Evolutionary conservation across 2,329 filamentous ascomycete species (phyloP), one percentile per base, ranked within the genome.

Genomic region (Aspergillus ochraceus): DNA sequence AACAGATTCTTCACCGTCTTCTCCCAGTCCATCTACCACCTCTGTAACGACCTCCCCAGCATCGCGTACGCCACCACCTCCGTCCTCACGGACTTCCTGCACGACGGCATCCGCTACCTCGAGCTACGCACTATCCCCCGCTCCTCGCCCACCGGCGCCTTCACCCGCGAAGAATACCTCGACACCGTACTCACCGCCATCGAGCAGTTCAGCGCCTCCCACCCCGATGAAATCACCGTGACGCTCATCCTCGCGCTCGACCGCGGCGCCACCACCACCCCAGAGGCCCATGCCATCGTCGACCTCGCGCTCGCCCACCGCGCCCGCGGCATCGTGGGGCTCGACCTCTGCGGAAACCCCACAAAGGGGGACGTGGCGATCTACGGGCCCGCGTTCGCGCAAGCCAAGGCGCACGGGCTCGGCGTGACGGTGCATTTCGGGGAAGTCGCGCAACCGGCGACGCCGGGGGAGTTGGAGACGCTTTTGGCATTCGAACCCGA

Each of bases 51-150:
- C 67, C 74, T 81, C 11, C 74, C 80, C 3, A 86, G 86, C 64
- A 77, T 91, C 52, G 78, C 77, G 46, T 82, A 85, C 66, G 86
- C 89, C 26, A 92, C 90, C 1, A 79, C 76, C 47, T 82, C 84
- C 5, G 90, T 93, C 49, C 80, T 92, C 6, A 61, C 77, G 20
- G 83, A 87, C 67, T 96, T 95, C 69, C 80, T 84, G 54, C 72
- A 74, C 26, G 91, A 95, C 69, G 89, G 90, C 39, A 88, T 94
- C 17, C 81, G 85, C 58, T 94, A 95, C 70, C 82, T 93, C 12
- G 91, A 96, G 72, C 83, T 95, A 24, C 86, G 91, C 49, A 94
- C 91, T 0, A 95, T 90, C 1, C 91, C 91, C 1, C 85, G 91
- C 55, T 81, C 83, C 2, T 84, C 88, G 36, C 79, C 82, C 3